Percentiles rank a stretch among this genome's conserved stretches.
phyloP scores from a whole-genome alignment of 257 asterid species.

The Schizonepeta tenuifolia region DNA sequence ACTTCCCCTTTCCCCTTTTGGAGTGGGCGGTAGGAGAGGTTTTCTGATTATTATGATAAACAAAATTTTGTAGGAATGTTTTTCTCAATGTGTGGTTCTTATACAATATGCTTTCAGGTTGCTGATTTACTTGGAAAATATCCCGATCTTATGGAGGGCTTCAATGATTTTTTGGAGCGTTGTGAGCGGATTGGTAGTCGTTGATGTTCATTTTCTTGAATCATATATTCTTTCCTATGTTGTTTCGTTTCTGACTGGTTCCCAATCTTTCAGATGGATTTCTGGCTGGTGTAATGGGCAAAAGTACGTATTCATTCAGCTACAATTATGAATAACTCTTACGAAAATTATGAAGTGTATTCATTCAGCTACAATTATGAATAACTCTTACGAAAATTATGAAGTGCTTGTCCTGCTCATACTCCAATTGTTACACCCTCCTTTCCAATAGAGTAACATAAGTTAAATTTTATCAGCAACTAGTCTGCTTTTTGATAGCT shows the following conservation, averaged over 20 bases:
- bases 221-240: conserved; percentile 18
- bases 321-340: conserved; percentile 12
- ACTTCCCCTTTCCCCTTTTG: neutral
- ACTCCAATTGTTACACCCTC: neutral
- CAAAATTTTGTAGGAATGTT: conserved; percentile 6
- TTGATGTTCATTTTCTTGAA: conserved; percentile 28
- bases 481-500: neutral
- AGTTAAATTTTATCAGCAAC: conserved; percentile 8
- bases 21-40: neutral
- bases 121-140: conserved; percentile 81
- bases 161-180: conserved; percentile 81
- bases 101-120: conserved; percentile 54
- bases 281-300: conserved; percentile 93
- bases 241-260: conserved; percentile 40
- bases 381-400: conserved; percentile 5
- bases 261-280: conserved; percentile 79
- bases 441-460: conserved; percentile 1
- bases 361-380: conserved; percentile 18
- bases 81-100: conserved; percentile 28
- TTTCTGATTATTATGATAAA: conserved; percentile 4
- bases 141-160: conserved; percentile 96
- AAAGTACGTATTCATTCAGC: conserved; percentile 61
- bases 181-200: conserved; percentile 82
- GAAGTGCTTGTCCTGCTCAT: conserved; percentile 18
- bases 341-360: conserved; percentile 14